phyloP scores from a whole-genome alignment of 306 rosid species.

The Corylus americana region DNA sequence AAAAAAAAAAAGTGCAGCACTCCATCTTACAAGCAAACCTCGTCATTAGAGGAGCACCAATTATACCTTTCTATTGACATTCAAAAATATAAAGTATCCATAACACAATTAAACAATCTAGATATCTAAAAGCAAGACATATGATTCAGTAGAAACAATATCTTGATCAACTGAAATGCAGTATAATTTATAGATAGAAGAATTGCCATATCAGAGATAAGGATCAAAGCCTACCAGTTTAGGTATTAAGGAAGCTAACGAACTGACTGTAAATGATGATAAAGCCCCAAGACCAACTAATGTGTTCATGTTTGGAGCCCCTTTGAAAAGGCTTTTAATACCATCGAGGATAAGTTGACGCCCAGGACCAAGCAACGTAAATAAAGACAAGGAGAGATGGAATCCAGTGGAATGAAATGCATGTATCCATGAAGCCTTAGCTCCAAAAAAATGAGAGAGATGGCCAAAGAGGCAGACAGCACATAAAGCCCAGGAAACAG shows the following conservation, averaged over 20 bases:
- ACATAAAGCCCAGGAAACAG: slow-evolving; percentile 94
- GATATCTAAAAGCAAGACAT: neutral
- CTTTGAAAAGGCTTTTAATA: slow-evolving; percentile 74
- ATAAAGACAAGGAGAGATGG: slow-evolving; percentile 79
- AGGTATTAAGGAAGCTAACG: slow-evolving; percentile 79
- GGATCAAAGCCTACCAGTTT: slow-evolving; percentile 62
- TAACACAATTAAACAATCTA: neutral
- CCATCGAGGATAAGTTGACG: slow-evolving; percentile 91
- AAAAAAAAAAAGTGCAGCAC: neutral
- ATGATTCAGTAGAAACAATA: neutral
- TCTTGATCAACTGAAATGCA: neutral
- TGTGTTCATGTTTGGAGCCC: slow-evolving; percentile 93
- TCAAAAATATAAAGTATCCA: neutral
- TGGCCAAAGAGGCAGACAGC: slow-evolving; percentile 95
- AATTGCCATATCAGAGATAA: slow-evolving; percentile 8
- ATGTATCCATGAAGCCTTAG: slow-evolving; percentile 82
- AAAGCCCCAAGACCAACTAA: slow-evolving; percentile 97
- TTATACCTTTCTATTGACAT: neutral
- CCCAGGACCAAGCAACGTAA: slow-evolving; percentile 95
- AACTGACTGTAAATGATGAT: slow-evolving; percentile 94
- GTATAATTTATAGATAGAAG: neutral
- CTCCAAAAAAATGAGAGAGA: slow-evolving; percentile 83
- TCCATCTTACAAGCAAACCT: neutral
- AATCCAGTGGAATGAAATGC: slow-evolving; percentile 80
- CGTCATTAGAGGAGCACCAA: neutral